phyloP scores from a whole-genome alignment of 441 rosid species.

The Lepidium campestre region DNA sequence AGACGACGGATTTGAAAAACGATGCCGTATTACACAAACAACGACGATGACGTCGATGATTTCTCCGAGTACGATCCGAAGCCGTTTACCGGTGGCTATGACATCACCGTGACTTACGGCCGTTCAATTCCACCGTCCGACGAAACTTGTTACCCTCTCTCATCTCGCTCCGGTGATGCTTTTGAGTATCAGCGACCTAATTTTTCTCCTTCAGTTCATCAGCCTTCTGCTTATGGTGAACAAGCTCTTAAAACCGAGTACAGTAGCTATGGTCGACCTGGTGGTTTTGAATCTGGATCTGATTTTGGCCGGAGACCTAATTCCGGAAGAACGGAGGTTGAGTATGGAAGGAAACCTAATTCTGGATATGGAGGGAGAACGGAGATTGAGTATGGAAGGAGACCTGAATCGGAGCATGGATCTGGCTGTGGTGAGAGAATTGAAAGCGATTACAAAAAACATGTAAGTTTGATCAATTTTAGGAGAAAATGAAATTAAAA shows the following conservation, averaged over 20 bases:
- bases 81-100: constrained; percentile 79
- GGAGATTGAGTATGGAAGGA: constrained; percentile 21
- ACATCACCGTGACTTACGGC: constrained; percentile 55
- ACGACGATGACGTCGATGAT: constrained; percentile 43
- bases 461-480: background rate
- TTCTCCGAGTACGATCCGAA: constrained; percentile 75
- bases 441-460: constrained; percentile 33
- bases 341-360: background rate
- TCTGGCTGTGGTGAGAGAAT: constrained; percentile 26
- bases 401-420: constrained; percentile 29
- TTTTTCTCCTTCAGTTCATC: constrained; percentile 39
- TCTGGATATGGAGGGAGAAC: constrained; percentile 4
- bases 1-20: background rate
- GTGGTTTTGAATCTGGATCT: constrained; percentile 17
- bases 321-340: constrained; percentile 21
- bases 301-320: constrained; percentile 27
- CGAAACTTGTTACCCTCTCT: constrained; percentile 56
- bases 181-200: constrained; percentile 55
- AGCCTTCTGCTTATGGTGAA: constrained; percentile 60
- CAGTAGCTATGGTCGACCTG: constrained; percentile 61
- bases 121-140: constrained; percentile 58
- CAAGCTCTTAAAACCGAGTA: constrained; percentile 57
- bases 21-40: constrained; percentile 61
- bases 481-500: background rate
- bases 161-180: constrained; percentile 30